Conservation (phyloP, 306 rosid species). For the Pterocarpus santalinus region DNA sequence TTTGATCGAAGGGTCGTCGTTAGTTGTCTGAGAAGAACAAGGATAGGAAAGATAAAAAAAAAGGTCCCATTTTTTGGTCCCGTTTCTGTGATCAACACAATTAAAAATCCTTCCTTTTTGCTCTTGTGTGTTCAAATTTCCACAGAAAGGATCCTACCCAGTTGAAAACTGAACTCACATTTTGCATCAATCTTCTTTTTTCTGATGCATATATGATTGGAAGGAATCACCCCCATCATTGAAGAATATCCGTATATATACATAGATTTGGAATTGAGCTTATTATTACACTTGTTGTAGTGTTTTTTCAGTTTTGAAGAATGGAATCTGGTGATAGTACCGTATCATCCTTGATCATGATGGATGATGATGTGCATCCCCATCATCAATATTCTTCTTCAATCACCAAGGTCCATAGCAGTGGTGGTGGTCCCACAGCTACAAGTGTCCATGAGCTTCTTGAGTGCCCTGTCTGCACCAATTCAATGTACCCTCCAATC, state of each 20-base stretch:
- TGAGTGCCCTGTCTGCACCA: conserved; percentile 77
- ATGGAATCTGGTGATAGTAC: conserved; percentile 57
- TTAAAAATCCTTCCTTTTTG: conserved; percentile 12
- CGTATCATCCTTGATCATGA: conserved; percentile 53
- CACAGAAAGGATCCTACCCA: conserved; percentile 22
- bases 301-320: conserved; percentile 27
- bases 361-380: conserved; percentile 56
- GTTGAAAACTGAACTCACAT: conserved; percentile 5
- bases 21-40: neutral
- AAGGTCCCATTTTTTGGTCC: conserved; percentile 21
- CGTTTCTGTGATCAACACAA: neutral
- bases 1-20: conserved; percentile 17
- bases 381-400: conserved; percentile 54
- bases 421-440: conserved; percentile 41
- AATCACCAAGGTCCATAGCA: conserved; percentile 54
- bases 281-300: neutral
- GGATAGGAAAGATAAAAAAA: neutral
- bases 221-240: conserved; percentile 11
- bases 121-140: conserved; percentile 1
- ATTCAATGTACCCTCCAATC: conserved; percentile 80
- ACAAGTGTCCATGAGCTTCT: conserved; percentile 70
- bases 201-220: conserved; percentile 5
- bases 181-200: neutral
- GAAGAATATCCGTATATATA: neutral
- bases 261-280: neutral